Percentiles rank a stretch among this genome's conserved stretches.
Evolutionary conservation across 2,329 filamentous ascomycete species (phyloP).

Genomic region (Dothideomycetes sp.): DNA sequence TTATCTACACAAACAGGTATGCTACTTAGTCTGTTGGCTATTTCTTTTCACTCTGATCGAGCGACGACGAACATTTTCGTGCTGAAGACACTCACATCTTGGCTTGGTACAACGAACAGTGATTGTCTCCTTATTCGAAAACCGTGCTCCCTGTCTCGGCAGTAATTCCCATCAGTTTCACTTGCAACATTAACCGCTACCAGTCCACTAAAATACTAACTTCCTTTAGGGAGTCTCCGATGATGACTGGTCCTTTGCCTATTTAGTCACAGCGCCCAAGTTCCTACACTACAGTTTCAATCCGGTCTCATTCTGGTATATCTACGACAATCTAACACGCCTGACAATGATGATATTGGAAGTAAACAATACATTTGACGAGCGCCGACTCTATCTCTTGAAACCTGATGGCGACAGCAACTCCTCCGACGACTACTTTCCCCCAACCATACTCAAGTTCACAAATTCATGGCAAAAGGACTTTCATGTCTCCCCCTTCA

Average conservation of each 20-base stretch:
- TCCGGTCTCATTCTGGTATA: constrained; percentile 69
- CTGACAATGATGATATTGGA: constrained; percentile 59
- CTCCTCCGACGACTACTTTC: constrained; percentile 5
- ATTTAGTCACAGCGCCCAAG: constrained; percentile 58
- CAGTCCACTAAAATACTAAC: constrained; percentile 40
- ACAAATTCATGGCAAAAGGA: constrained; percentile 53
- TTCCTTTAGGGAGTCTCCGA: constrained; percentile 51
- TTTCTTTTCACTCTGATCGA: too few species aligned
- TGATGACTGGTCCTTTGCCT: constrained; percentile 52
- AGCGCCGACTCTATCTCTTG: constrained; percentile 56
- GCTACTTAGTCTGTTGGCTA: too few species aligned
- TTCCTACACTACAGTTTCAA: constrained; percentile 65
- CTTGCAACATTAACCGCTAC: too few species aligned
- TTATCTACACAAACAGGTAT: constrained; percentile 45
- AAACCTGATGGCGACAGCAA: constrained; percentile 20
- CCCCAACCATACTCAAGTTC: constrained; percentile 23
- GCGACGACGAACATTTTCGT: too few species aligned
- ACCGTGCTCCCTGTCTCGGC: too few species aligned
- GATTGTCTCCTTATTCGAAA: too few species aligned
- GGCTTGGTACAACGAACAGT: too few species aligned
- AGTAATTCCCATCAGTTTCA: too few species aligned
- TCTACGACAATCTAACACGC: constrained; percentile 49
- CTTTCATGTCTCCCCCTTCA: constrained; percentile 70
- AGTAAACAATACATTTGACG: constrained; percentile 68
- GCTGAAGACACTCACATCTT: too few species aligned